Percentiles rank a stretch among this genome's conserved stretches.
Evolutionary conservation across 768 basidiomycete species (phyloP).

Genomic region (Tubosaeta brunneosetosa): DNA sequence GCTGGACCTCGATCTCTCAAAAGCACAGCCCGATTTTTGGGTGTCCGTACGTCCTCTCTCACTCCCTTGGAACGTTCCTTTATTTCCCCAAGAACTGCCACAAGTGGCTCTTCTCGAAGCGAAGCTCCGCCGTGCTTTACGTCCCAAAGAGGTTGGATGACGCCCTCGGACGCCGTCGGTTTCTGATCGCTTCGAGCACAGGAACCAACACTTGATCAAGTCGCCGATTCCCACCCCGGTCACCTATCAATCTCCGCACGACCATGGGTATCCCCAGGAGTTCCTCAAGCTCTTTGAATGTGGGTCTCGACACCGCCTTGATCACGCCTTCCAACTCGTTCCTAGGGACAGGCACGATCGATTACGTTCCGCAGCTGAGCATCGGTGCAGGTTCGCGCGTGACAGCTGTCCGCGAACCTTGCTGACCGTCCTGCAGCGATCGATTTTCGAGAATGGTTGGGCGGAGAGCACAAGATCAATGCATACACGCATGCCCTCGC

Average conservation of each 20-base stretch:
- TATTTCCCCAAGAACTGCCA: slow-evolving; percentile 58
- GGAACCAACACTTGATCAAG: slow-evolving; percentile 61
- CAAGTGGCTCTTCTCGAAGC: slow-evolving; percentile 78
- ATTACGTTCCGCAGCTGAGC: slow-evolving; percentile 50
- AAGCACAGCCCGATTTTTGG: slow-evolving; percentile 69
- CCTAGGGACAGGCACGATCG: slow-evolving; percentile 62
- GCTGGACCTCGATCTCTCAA: slow-evolving; percentile 51
- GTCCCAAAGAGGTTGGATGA: slow-evolving; percentile 53
- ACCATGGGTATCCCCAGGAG: slow-evolving; percentile 29
- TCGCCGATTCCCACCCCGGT: slow-evolving; percentile 55
- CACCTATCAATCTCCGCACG: slow-evolving; percentile 46
- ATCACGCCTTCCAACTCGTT: not conserved
- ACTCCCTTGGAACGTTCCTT: not conserved
- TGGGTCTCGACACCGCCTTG: slow-evolving; percentile 5
- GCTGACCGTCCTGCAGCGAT: slow-evolving; percentile 44
- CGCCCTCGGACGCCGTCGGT: not conserved
- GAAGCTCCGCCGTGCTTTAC: slow-evolving; percentile 67
- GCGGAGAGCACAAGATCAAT: slow-evolving; percentile 71
- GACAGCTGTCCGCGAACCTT: not conserved
- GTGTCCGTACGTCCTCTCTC: slow-evolving; percentile 48
- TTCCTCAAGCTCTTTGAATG: slow-evolving; percentile 53
- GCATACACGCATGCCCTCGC: slow-evolving; percentile 69
- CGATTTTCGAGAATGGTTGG: slow-evolving; percentile 66
- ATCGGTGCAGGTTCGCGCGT: slow-evolving; percentile 43
- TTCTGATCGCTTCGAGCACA: slow-evolving; percentile 18